Percentiles rank a stretch among this genome's conserved stretches.
Conservation (phyloP, 2,329 filamentous ascomycete genomes). For the Penicillium sp. region DNA sequence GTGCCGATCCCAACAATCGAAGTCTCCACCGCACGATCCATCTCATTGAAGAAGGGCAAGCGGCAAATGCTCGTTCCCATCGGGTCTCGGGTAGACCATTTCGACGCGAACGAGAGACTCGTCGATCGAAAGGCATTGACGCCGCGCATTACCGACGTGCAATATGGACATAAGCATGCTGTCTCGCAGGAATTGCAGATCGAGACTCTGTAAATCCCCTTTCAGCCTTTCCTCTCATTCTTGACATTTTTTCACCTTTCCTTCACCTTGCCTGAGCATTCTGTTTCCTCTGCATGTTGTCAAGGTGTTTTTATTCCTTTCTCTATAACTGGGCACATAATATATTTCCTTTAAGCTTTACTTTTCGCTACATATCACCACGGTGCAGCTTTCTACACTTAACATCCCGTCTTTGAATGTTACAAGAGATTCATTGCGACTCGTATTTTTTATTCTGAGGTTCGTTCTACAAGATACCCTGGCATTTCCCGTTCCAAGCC, state of each 20-base stretch:
- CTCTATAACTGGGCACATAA: neutral
- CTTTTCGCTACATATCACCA: neutral
- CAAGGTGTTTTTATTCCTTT: neutral
- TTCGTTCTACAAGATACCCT: too few relatives aligned
- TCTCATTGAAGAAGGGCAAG: conserved; percentile 37
- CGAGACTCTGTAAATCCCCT: conserved; percentile 24
- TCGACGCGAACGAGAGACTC: conserved; percentile 29
- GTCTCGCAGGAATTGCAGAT: conserved; percentile 35
- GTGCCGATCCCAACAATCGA: conserved; percentile 26
- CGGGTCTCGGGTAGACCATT: conserved; percentile 22
- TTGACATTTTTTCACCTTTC: conserved; percentile 1
- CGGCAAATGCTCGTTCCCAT: conserved; percentile 40
- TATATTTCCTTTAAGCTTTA: neutral
- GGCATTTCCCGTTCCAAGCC: neutral
- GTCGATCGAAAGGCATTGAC: conserved; percentile 28
- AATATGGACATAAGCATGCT: conserved; percentile 30
- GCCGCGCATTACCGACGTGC: conserved; percentile 29
- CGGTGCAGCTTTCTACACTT: neutral
- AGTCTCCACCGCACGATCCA: conserved; percentile 40
- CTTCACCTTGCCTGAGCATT: conserved; percentile 1
- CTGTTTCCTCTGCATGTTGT: neutral
- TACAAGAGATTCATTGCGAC: too few relatives aligned
- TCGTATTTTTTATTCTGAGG: too few relatives aligned
- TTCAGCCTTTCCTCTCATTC: neutral
- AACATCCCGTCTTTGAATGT: neutral